Evolutionary conservation across 176 grass and related monocot genomes (phyloP).

Genomic region (Neostapfia colusana): DNA sequence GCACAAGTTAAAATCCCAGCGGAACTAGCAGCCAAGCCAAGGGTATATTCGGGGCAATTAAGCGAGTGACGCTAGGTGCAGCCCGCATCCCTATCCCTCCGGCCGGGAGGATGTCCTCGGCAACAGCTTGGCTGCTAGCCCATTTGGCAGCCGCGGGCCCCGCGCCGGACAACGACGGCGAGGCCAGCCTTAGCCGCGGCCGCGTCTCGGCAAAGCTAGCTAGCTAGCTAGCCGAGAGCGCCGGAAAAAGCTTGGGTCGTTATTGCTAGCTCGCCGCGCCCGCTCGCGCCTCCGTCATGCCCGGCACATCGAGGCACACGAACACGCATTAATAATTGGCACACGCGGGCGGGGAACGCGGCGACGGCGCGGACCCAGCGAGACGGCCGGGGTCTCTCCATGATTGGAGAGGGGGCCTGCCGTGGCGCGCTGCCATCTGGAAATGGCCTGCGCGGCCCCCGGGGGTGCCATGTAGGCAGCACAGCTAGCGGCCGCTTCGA

Average conservation of each 20-base stretch:
- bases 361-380: neutral
- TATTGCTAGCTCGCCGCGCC: neutral
- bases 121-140: neutral
- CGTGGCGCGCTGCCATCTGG: slow-evolving; percentile 24
- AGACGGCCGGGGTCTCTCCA: neutral
- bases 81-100: slow-evolving; percentile 32
- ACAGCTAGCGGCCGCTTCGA: neutral
- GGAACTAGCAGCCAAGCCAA: slow-evolving; percentile 7
- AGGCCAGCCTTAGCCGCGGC: neutral
- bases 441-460: neutral
- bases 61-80: neutral
- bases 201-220: slow-evolving; percentile 11
- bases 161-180: slow-evolving; percentile 13
- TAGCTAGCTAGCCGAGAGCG: too few relatives aligned
- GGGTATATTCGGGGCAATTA: neutral
- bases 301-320: neutral
- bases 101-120: neutral
- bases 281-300: neutral
- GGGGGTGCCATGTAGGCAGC: slow-evolving; percentile 19
- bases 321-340: slow-evolving; percentile 52
- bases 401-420: slow-evolving; percentile 42
- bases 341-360: slow-evolving; percentile 7
- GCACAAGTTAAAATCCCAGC: neutral
- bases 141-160: slow-evolving; percentile 9
- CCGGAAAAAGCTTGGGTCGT: neutral